Conservation (phyloP, 1,139 yeast species). For the Sugiyamaella xylanicola region DNA sequence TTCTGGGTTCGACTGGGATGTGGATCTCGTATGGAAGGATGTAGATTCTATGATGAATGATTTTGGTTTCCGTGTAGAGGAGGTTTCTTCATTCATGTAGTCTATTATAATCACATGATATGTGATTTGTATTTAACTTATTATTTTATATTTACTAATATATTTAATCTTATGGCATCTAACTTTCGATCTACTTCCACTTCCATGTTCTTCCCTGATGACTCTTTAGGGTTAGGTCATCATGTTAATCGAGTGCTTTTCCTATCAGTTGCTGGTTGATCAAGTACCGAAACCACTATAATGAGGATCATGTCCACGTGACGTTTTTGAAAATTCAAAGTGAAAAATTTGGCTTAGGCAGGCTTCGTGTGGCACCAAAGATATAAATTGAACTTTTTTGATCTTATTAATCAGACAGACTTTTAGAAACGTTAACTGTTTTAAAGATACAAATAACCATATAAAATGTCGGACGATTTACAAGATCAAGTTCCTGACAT, state of each 20-base stretch:
- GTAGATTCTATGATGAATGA: conserved; percentile 92
- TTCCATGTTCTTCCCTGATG: not conserved
- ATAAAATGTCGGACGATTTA: conserved; percentile 53
- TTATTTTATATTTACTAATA: conserved; percentile 1
- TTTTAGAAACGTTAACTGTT: not conserved
- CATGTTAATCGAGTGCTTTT: not conserved
- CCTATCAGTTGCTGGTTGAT: not conserved
- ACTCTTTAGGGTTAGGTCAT: conserved; percentile 4
- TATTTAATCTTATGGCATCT: not conserved
- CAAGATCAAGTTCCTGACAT: conserved; percentile 85
- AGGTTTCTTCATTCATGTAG: conserved; percentile 31
- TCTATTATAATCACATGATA: not conserved
- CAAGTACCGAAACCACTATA: not conserved
- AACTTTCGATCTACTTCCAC: not conserved
- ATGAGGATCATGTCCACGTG: conserved; percentile 5
- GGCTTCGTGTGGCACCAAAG: conserved; percentile 11
- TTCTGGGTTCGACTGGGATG: conserved; percentile 49
- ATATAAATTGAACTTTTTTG: not conserved
- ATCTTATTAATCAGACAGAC: conserved; percentile 2
- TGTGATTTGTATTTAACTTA: conserved; percentile 4
- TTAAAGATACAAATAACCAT: not conserved
- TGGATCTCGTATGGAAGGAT: conserved; percentile 83
- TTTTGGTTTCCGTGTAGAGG: conserved; percentile 76
- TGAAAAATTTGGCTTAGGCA: conserved; percentile 12
- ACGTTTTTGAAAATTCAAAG: not conserved